Conservation (phyloP, 1,284 basidiomycete genomes). For the Cutaneotrichosporon cyanovorans region DNA sequence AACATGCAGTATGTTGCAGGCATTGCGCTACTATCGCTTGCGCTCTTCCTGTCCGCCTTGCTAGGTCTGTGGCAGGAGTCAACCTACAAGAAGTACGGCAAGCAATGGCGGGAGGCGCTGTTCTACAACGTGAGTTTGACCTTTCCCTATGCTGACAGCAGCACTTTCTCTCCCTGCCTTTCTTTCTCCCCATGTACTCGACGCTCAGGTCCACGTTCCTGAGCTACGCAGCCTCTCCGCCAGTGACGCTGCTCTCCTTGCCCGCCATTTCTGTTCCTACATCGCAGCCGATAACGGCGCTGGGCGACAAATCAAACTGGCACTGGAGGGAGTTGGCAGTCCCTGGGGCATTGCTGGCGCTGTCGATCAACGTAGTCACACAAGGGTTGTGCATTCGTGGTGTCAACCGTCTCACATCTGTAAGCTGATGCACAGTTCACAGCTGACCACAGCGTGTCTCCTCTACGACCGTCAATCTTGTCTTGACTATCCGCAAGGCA, state of each 20-base stretch:
- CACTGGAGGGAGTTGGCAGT: constrained; percentile 41
- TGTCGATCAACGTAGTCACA: constrained; percentile 71
- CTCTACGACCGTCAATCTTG: constrained; percentile 74
- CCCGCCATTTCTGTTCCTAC: constrained; percentile 13
- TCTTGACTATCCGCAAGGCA: constrained; percentile 84
- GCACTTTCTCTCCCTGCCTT: constrained; percentile 61
- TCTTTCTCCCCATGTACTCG: constrained; percentile 59
- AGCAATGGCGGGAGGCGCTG: constrained; percentile 78
- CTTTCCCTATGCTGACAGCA: constrained; percentile 13
- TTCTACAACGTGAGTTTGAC: constrained; percentile 56
- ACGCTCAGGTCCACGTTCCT: constrained; percentile 50
- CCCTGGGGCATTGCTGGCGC: constrained; percentile 59
- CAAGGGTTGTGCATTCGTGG: constrained; percentile 85
- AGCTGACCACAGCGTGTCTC: constrained; percentile 51
- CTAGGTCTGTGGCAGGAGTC: constrained; percentile 81
- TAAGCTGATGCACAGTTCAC: constrained; percentile 36
- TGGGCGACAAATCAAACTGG: constrained; percentile 1
- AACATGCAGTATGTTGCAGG: constrained; percentile 57
- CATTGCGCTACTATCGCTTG: constrained; percentile 63
- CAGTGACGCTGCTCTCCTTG: constrained; percentile 28
- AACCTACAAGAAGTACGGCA: constrained; percentile 65
- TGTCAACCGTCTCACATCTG: constrained; percentile 70
- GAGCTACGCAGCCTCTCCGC: constrained; percentile 33
- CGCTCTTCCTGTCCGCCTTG: constrained; percentile 71
- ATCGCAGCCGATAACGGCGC: too few species aligned